These are phyloP conservation scores for Nakazawaea ishiwadae DNA, from an alignment of 805 yeast species.

Conservation along the genomic window DNA sequence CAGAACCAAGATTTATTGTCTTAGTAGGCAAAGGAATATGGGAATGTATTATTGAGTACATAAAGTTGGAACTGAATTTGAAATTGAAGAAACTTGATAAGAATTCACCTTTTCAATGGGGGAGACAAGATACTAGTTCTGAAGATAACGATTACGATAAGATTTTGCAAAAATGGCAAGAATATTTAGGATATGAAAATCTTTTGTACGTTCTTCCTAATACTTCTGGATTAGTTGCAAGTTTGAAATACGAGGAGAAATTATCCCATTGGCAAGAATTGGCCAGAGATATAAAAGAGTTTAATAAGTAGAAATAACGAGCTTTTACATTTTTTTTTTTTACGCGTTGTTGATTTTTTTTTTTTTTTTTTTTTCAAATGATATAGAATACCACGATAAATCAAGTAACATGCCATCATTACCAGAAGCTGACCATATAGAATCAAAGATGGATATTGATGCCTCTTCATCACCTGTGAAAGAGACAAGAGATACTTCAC, in stretches of 20 bases:
- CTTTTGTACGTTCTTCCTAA: conserved; percentile 59
- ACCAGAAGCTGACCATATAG: conserved; percentile 1
- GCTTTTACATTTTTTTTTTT: no score
- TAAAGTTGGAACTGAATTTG: conserved; percentile 21
- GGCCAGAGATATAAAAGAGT: conserved; percentile 20
- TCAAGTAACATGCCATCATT: conserved; percentile 9
- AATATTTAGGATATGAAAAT: conserved; percentile 16
- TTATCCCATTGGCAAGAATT: conserved; percentile 44
- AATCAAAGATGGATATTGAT: not conserved
- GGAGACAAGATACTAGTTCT: no score
- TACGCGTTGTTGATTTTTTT: conserved; percentile 1
- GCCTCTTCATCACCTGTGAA: conserved; percentile 7
- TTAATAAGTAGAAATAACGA: no score
- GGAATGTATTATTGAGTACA: conserved; percentile 46
- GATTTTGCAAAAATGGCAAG: conserved; percentile 17
- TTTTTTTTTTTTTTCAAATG: not conserved
- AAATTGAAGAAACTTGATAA: conserved; percentile 21
- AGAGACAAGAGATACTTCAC: conserved; percentile 8
- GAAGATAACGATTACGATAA: conserved; percentile 13
- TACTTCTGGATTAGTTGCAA: conserved; percentile 67
- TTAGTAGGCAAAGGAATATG: conserved; percentile 74
- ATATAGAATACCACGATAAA: not conserved
- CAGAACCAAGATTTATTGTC: conserved; percentile 41
- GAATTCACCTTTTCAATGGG: conserved; percentile 55
- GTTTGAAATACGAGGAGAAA: conserved; percentile 37